A percentile compares a stretch with the other conserved stretches of the same genome.
Evolutionary conservation across 352 stramenopile genomes (phyloP).

Genomic region (Pythium aphanidermatum): DNA sequence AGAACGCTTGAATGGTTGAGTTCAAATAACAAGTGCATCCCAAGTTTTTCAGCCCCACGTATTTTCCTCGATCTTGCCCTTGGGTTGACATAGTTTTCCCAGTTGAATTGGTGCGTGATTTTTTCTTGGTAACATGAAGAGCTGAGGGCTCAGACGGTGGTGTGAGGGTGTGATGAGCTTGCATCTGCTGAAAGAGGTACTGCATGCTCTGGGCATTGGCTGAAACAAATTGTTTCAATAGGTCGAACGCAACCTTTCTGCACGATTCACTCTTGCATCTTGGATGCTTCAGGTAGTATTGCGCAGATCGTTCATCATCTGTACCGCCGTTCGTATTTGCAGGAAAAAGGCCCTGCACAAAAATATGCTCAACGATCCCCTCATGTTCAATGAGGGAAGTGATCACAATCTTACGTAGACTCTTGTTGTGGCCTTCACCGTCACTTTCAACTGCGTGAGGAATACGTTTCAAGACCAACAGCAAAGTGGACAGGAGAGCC

Average conservation of each 20-base stretch:
- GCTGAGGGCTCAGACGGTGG: conserved; percentile 28
- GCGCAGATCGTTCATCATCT: conserved; percentile 25
- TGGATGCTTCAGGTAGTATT: conserved; percentile 72
- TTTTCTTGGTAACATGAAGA: too few species aligned
- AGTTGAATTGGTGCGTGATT: not conserved
- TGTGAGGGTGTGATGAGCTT: conserved; percentile 65
- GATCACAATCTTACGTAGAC: conserved; percentile 17
- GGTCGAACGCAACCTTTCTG: conserved; percentile 67
- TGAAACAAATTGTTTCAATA: conserved; percentile 59
- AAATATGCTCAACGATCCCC: conserved; percentile 21
- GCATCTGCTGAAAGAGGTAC: conserved; percentile 68
- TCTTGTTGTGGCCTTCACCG: conserved; percentile 27
- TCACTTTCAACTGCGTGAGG: conserved; percentile 34
- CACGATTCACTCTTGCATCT: conserved; percentile 79
- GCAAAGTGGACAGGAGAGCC: conserved; percentile 13
- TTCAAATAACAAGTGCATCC: conserved; percentile 96
- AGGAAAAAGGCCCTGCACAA: conserved; percentile 20
- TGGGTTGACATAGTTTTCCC: conserved; percentile 26
- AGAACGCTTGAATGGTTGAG: conserved; percentile 92
- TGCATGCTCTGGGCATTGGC: conserved; percentile 58
- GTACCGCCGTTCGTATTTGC: conserved; percentile 6
- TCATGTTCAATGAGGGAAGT: conserved; percentile 17
- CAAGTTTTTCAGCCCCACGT: conserved; percentile 92
- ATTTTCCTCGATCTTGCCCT: conserved; percentile 59
- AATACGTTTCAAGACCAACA: conserved; percentile 15